Evolutionary conservation across 768 basidiomycete genomes (phyloP).

Genomic region (Clitopilus hobsonii): DNA sequence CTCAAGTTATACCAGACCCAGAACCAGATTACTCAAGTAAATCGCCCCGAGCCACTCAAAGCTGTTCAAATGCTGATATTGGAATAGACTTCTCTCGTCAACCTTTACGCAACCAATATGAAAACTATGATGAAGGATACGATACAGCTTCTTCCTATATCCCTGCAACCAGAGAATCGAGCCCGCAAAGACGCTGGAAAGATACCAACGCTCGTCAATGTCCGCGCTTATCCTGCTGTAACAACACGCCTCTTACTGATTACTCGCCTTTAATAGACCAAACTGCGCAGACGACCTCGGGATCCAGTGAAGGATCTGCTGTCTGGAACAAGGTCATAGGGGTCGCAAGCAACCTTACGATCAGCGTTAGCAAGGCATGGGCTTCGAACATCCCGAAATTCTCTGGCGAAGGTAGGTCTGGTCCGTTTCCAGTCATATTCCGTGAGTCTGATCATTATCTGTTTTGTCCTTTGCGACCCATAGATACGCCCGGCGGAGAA

Average conservation of each 20-base stretch:
- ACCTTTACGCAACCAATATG: not conserved
- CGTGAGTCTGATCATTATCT: not conserved
- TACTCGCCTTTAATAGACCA: not conserved
- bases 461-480: no score
- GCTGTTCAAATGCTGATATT: not conserved
- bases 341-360: constrained; percentile 46
- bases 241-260: not conserved
- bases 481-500: constrained; percentile 52
- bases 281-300: not conserved
- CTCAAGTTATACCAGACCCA: not conserved
- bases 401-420: constrained; percentile 39
- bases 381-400: constrained; percentile 33
- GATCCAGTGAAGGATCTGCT: constrained; percentile 27
- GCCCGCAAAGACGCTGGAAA: not conserved
- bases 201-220: not conserved
- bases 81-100: not conserved
- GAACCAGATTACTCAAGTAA: not conserved
- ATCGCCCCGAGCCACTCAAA: not conserved
- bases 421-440: constrained; percentile 1
- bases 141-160: not conserved
- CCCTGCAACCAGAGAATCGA: not conserved
- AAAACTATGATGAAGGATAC: not conserved
- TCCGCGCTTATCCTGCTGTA: not conserved
- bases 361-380: constrained; percentile 59
- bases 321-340: constrained; percentile 57